These are phyloP conservation scores for Dittrichia graveolens DNA, from an alignment of 129 eudicot genomes.

Conservation along the genomic window DNA sequence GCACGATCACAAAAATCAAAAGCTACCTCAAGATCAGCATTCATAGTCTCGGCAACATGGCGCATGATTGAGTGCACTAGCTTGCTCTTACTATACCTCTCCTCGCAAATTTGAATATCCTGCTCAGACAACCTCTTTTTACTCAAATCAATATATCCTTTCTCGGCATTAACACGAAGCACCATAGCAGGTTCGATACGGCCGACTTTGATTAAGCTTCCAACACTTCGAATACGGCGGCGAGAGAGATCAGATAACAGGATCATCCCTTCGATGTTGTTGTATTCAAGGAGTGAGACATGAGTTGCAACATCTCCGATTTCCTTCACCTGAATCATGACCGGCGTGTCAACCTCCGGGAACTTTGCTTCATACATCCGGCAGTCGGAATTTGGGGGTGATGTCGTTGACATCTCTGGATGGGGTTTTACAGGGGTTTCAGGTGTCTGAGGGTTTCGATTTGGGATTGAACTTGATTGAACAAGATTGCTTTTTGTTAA, in stretches of 20 bases:
- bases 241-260: slow-evolving; percentile 71
- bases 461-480: slow-evolving; percentile 1
- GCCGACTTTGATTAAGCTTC: slow-evolving; percentile 66
- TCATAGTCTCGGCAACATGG: slow-evolving; percentile 68
- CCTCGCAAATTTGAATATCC: slow-evolving; percentile 61
- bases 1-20: not conserved
- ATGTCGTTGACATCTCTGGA: slow-evolving; percentile 28
- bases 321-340: slow-evolving; percentile 58
- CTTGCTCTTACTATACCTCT: slow-evolving; percentile 68
- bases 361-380: slow-evolving; percentile 56
- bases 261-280: slow-evolving; percentile 77
- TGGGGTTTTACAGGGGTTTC: slow-evolving; percentile 4
- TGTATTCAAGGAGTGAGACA: slow-evolving; percentile 66
- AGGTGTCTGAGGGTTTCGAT: slow-evolving; percentile 39
- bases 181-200: slow-evolving; percentile 82
- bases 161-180: slow-evolving; percentile 63
- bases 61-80: slow-evolving; percentile 80
- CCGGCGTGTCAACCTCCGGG: slow-evolving; percentile 62
- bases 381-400: slow-evolving; percentile 42
- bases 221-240: slow-evolving; percentile 75
- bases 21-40: slow-evolving; percentile 59
- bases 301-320: slow-evolving; percentile 73
- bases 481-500: not conserved
- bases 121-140: slow-evolving; percentile 69
- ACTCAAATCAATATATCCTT: slow-evolving; percentile 74